Base-by-base conservation (phyloP, 2,329 filamentous ascomycete genomes). In the Stenocarpella maydis region DNA sequence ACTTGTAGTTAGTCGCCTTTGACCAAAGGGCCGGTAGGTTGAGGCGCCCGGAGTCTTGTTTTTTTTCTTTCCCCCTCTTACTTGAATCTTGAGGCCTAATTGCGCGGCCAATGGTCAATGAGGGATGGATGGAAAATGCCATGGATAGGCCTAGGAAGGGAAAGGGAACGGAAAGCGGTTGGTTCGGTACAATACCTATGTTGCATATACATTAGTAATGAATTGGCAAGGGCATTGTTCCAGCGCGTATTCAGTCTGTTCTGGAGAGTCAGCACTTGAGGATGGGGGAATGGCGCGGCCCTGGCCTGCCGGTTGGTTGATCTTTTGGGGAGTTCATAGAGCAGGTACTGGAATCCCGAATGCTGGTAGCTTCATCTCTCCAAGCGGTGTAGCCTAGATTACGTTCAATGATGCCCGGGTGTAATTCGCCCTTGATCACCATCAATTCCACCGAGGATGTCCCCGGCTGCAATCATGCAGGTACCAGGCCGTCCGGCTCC, bases 171-270 rank as follows among this genome's bases (percentile, higher is more conserved):
- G 47, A 10, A 65, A 58, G 21, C 21, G 5, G 41, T 17, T 58
- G 52, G 31, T 58, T 49, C 17, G 65, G 65, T 67, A 58, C 43
- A 63, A 63, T 37, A 49, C 58, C 58, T 58, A 15, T 67, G 52
- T 49, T 41, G 65, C 65, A 67, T 49, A 55, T 54, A 54, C 65
- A 31, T 50, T 39, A 45, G 26, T 67, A 43, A 63, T 66, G 52
- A 67, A 37, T 58, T 58, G 65, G 28, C 41, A 67, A 67, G 52
- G 17, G 52, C 41, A 67, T 58, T 50, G 52, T 67, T 50, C 39
- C 21, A 67, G 65, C 41, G 45, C 31, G 24, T 50, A 37, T 47
- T n/a, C 26, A 37, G 34, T 28, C 26, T 45, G 17, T 50, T 49
- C 31, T 61, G 3, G n/a, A 34, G 10, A 37, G 28, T 19, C 19